Evolutionary conservation across 306 rosid genomes (phyloP), one percentile per base, ranked within the genome.

Genomic region (Quercus gilva): DNA sequence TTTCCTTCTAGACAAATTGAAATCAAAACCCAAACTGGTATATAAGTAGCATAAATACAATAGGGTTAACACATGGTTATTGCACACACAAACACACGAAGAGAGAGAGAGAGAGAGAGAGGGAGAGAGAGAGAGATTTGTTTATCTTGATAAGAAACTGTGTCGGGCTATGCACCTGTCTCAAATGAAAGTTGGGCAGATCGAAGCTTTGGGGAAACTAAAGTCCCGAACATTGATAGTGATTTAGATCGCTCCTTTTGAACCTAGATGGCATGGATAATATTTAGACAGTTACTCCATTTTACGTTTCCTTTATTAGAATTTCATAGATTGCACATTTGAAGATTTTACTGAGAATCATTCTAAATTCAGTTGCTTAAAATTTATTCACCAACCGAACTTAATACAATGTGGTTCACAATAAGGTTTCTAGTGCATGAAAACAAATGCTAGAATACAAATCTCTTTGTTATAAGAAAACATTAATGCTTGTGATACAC

Each of bases 171-270:
- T 29, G 75, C 64, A 91, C 97, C 97, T 79, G 77, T 90, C 84
- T 95, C 99, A 78, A 95, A 95, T 77, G 99, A 91, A 76, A 90
- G 87, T 79, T 92, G 99, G 69, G 92, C 75, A 56, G 89, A 85
- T 52, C 97, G 95, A 78, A 92, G 98, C 86, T 91, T 95, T 71
- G 99, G 99, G 18, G 99, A 89, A 85, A 91, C 94, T 71, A 95
- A 79, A 80, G 92, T 77, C 43, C 96, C 98, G 80, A 92, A 95
- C 71, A 82, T 88, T 18, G 92, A 85, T 74, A 92, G 81, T 57
- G 91, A 90, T 75, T 85, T 91, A 43, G 82, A 74, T 61, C 90
- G 87, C 89, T 90, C 96, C 85, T 80, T 95, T 65, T 78, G 91
- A 78, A 91, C 82, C 93, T 92, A 68, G 21, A 65, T 74, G 37